Conservation (phyloP, 495 filamentous ascomycete genomes). For the Lophiostoma macrostomum region DNA sequence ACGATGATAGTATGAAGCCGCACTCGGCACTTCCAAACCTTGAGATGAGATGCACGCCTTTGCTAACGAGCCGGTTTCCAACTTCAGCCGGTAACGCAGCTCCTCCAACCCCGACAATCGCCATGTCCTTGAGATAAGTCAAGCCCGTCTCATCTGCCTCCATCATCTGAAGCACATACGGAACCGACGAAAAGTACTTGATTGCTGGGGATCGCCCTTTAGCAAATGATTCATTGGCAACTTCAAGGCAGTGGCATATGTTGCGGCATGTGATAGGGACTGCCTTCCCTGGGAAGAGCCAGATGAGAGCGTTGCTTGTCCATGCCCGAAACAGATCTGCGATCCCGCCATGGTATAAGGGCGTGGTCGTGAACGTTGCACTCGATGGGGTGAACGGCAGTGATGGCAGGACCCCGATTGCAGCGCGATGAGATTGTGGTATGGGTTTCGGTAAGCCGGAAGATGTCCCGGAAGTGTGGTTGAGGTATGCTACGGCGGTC, state of each 20-base stretch:
- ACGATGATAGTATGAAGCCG: constrained; percentile 53
- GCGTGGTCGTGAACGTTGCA: constrained; percentile 57
- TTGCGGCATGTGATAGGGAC: constrained; percentile 51
- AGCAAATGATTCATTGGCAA: constrained; percentile 9
- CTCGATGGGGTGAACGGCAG: constrained; percentile 25
- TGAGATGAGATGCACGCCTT: constrained; percentile 52
- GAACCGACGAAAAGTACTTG: constrained; percentile 56
- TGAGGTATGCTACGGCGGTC: constrained; percentile 34
- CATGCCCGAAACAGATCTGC: constrained; percentile 57
- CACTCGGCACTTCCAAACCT: constrained; percentile 59
- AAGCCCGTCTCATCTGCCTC: constrained; percentile 41
- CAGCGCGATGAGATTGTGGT: constrained; percentile 48
- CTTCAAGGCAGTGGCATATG: constrained; percentile 42
- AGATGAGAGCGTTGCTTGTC: constrained; percentile 50
- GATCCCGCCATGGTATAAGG: constrained; percentile 59
- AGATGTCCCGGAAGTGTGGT: constrained; percentile 38
- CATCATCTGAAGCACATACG: constrained; percentile 54
- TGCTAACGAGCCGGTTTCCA: constrained; percentile 47
- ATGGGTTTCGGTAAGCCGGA: constrained; percentile 56
- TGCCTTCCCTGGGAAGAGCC: constrained; percentile 52
- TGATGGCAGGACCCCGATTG: constrained; percentile 49
- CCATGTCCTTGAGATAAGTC: constrained; percentile 46
- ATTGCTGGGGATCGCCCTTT: constrained; percentile 27
- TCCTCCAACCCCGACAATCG: constrained; percentile 58
- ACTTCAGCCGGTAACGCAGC: constrained; percentile 49